Evolutionary conservation across 2,329 filamentous ascomycete genomes (phyloP), one percentile per base, ranked within the genome.

Genomic region (Neonectria punicea): DNA sequence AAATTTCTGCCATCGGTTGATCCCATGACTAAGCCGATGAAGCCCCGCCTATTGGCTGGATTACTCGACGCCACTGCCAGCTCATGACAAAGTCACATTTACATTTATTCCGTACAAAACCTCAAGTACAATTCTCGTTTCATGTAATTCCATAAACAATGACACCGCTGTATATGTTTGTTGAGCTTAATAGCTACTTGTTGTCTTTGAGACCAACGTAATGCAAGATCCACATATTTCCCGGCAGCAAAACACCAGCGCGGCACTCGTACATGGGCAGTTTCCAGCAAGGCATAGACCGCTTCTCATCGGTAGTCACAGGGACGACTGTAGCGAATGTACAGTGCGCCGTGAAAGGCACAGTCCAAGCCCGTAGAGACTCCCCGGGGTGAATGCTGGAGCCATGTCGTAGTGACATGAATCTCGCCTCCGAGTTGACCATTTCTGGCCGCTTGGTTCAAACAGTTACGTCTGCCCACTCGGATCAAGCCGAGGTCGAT

Each of bases 401-500:
- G 67, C 66, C 59, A 60, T 61, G 55, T 47, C 55, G 63, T 60
- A 41, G 54, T 25, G 61, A 61, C 57, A 44, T 46, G 47, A 53
- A 44, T 44, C 60, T 71, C 49, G 60, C 58, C 41, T 67, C 69
- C 73, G 69, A 69, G 69, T 63, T 58, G 68, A 68, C 74, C 75
- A 67, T 76, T 74, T 72, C 75, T 72, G 75, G 65, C 66, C 70
- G 43, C 58, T 64, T 65, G 61, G 56, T 58, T 63, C 56, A 65
- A 70, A 76, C 73, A 74, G 58, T 72, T 67, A 75, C 72, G 73
- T 71, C 76, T 67, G 63, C 68, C 56, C 66, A 62, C 65, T 72
- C 69, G 65, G 65, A 66, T 46, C 20, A 60, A 68, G 60, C 63
- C 71, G 67, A 70, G 63, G 59, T 66, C 63, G 54, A 62, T 66